phyloP scores from a whole-genome alignment of 345 rosid genomes.

The Corymbia maculata region DNA sequence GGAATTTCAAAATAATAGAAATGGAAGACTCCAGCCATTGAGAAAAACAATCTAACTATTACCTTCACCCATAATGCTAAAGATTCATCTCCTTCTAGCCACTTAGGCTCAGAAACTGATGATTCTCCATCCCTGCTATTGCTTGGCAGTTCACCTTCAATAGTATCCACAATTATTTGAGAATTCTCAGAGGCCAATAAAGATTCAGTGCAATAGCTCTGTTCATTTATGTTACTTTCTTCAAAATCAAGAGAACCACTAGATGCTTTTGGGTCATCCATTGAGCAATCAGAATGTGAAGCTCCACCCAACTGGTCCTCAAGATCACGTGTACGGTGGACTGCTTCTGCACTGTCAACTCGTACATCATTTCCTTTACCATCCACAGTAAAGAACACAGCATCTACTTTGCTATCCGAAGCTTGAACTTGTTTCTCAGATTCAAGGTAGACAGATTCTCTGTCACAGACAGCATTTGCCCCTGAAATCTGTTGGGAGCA shows the following conservation, averaged over 20 bases:
- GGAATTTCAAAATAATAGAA: neutral
- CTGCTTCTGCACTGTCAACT: constrained; percentile 18
- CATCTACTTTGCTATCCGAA: constrained; percentile 21
- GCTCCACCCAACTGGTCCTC: constrained; percentile 27
- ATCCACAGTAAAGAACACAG: constrained; percentile 22
- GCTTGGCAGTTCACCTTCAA: constrained; percentile 36
- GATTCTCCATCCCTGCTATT: constrained; percentile 42
- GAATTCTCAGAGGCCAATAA: constrained; percentile 31
- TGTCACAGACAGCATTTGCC: constrained; percentile 8
- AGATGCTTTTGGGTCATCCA: constrained; percentile 33
- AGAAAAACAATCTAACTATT: neutral
- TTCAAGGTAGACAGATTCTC: constrained; percentile 22
- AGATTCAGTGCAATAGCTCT: constrained; percentile 18
- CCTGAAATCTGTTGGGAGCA: constrained; percentile 24
- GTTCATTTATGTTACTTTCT: constrained; percentile 30
- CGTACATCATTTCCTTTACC: constrained; percentile 14
- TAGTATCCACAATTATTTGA: constrained; percentile 29
- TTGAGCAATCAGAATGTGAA: constrained; percentile 32
- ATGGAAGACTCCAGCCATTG: neutral
- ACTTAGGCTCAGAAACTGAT: constrained; percentile 56
- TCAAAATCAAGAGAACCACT: constrained; percentile 43
- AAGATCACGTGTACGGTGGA: constrained; percentile 19
- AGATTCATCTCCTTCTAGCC: constrained; percentile 80
- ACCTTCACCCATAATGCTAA: constrained; percentile 99
- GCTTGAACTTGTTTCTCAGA: constrained; percentile 22